Conservation (phyloP, 495 filamentous ascomycete species). For the Xylaria castorea region DNA sequence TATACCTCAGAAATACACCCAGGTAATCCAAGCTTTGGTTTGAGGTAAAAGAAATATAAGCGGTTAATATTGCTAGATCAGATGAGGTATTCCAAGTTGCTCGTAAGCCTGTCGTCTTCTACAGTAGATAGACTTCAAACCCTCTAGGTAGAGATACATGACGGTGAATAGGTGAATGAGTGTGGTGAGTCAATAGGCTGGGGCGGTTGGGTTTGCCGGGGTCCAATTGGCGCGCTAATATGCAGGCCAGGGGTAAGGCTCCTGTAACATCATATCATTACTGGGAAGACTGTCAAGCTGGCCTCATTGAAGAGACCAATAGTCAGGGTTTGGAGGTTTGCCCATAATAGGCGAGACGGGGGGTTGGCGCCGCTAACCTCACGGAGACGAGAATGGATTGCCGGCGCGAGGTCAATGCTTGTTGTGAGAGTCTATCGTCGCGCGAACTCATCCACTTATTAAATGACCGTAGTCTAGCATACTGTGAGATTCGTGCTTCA, state of each 20-base stretch:
- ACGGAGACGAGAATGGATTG: constrained; percentile 9
- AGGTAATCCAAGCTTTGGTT: neutral
- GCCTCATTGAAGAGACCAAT: constrained; percentile 1
- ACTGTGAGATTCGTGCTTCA: neutral
- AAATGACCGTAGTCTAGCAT: neutral
- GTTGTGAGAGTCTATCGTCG: constrained; percentile 5
- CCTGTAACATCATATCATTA: constrained; percentile 11
- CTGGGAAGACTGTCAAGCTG: constrained; percentile 4
- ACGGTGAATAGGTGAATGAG: constrained; percentile 14
- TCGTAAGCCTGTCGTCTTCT: neutral
- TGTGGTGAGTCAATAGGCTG: neutral
- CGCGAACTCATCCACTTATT: neutral
- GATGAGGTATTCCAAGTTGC: neutral
- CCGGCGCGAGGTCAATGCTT: constrained; percentile 11
- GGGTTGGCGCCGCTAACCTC: constrained; percentile 3
- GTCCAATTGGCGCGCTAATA: constrained; percentile 24
- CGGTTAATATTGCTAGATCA: constrained; percentile 10
- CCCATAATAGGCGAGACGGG: constrained; percentile 23
- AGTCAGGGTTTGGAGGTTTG: constrained; percentile 22
- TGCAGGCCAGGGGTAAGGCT: constrained; percentile 14
- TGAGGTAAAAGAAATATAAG: neutral
- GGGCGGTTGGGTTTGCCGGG: neutral
- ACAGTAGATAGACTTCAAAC: neutral
- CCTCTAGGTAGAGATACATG: constrained; percentile 15
- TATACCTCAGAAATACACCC: neutral